Conservation (phyloP, 305 asterid species). For the Rubia balearica region DNA sequence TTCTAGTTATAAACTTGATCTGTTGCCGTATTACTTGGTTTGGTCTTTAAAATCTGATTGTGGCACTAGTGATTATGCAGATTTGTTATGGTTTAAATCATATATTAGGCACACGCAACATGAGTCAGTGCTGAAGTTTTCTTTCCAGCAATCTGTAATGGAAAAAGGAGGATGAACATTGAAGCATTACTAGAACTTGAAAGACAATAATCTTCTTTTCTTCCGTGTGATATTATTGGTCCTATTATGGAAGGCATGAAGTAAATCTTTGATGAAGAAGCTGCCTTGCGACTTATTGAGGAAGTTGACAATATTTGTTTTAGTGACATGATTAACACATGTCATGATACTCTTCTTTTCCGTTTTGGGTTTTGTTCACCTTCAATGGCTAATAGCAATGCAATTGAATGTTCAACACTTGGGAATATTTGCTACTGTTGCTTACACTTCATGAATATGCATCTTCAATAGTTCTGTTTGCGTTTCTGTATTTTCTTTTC, state of each 20-base stretch:
- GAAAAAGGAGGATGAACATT: background rate
- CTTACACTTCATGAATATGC: background rate
- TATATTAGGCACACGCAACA: background rate
- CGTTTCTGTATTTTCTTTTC: background rate
- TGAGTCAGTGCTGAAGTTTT: background rate
- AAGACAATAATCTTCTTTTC: background rate
- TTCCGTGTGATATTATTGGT: background rate
- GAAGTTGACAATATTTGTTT: background rate
- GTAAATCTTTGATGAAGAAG: background rate
- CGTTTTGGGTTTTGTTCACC: background rate
- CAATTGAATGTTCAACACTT: background rate
- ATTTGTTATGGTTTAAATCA: background rate
- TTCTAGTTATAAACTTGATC: background rate
- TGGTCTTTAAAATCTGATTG: background rate
- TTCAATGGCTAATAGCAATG: background rate
- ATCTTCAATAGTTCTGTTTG: background rate
- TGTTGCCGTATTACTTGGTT: background rate
- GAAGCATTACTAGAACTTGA: background rate
- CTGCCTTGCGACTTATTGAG: background rate
- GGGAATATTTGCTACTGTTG: background rate
- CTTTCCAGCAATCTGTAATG: background rate
- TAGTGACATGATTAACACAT: background rate
- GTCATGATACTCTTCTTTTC: background rate
- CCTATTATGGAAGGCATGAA: background rate
- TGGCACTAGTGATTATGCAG: background rate